phyloP scores from a whole-genome alignment of 2,329 filamentous ascomycete genomes.

The Shiraia sp. region DNA sequence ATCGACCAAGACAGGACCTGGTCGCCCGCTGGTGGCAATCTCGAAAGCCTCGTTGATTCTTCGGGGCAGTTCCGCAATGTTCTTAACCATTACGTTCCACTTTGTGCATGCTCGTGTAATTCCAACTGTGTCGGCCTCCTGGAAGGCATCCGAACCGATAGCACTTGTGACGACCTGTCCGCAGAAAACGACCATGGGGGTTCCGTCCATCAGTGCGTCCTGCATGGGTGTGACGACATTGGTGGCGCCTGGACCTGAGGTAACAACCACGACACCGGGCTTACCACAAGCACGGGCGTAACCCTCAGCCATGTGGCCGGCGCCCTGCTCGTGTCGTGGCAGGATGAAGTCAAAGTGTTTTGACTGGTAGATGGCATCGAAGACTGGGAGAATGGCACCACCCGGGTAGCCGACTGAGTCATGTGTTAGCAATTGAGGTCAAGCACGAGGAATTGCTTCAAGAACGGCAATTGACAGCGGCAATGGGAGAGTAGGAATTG shows the following conservation, averaged over 20 bases:
- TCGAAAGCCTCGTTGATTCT: slow-evolving; percentile 98
- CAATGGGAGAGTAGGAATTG: background rate
- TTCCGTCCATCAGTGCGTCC: slow-evolving; percentile 92
- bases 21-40: slow-evolving; percentile 91
- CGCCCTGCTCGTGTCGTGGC: slow-evolving; percentile 94
- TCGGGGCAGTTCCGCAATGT: slow-evolving; percentile 86
- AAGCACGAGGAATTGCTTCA: background rate
- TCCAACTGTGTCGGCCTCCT: slow-evolving; percentile 92
- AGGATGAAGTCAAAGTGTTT: slow-evolving; percentile 95
- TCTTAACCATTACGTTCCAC: slow-evolving; percentile 99
- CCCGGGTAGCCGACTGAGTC: slow-evolving; percentile 73
- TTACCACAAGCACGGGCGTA: slow-evolving; percentile 93
- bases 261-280: slow-evolving; percentile 94
- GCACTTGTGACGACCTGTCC: slow-evolving; percentile 89
- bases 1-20: slow-evolving; percentile 93
- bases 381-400: slow-evolving; percentile 94
- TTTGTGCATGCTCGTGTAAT: slow-evolving; percentile 96
- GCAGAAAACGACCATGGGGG: slow-evolving; percentile 91
- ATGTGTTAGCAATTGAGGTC: slow-evolving; percentile 16
- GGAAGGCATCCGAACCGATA: slow-evolving; percentile 95
- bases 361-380: slow-evolving; percentile 98
- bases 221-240: slow-evolving; percentile 97
- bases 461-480: slow-evolving; percentile 6
- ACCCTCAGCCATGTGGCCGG: slow-evolving; percentile 97
- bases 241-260: slow-evolving; percentile 92